Evolutionary conservation across 2,329 filamentous ascomycete genomes (phyloP), one percentile per base, ranked within the genome.

Genomic region (Clonostachys byssicola): DNA sequence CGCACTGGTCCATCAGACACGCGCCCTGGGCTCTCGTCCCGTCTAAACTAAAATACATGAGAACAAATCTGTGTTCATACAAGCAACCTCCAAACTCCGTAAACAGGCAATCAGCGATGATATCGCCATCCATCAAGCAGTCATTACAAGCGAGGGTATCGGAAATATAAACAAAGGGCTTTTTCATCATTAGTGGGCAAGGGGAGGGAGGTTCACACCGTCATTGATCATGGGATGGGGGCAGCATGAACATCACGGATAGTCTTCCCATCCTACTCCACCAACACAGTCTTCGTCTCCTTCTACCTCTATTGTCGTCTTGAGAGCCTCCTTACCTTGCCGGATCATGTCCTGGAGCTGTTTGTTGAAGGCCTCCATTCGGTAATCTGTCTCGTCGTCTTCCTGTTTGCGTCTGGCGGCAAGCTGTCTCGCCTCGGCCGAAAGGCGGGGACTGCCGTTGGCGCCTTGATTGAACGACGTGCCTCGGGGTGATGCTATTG

Each of bases 281-380:
- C 47, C 42, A 1, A 55, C 53, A 7, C 57, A 64, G 16, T 56
- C 60, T 16, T 62, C 69, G 36, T 68, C 62, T 23, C 69, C 68
- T 38, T 81, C 77, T 40, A 90, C 75, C 59, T 88, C 83, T 44
- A 89, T 73, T 39, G 73, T 86, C 17, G 87, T 88, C 3, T 86
- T 92, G 16, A 99, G 68, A 2, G 94, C 94, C 64, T 94, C 87
- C 56, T 86, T 86, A 1, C 92, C 94, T 65, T 97, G 86, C 3
- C 85, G 78, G 47, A 99, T 95, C 87, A 99, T 90, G 34, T 85
- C 87, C 60, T 88, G 81, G 43, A 97, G 71, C 56, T 88, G 83
- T 43, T 81, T 77, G 61, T 94, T 95, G 66, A 97, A 83, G 23
- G 86, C 81, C 43, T 83, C 83, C 56, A 97, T 86, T 45, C 86